A percentile compares a stretch with the other conserved stretches of the same genome.
Evolutionary conservation across 2,329 filamentous ascomycete species (phyloP).

Genomic region (Arachnopeziza araneosa): DNA sequence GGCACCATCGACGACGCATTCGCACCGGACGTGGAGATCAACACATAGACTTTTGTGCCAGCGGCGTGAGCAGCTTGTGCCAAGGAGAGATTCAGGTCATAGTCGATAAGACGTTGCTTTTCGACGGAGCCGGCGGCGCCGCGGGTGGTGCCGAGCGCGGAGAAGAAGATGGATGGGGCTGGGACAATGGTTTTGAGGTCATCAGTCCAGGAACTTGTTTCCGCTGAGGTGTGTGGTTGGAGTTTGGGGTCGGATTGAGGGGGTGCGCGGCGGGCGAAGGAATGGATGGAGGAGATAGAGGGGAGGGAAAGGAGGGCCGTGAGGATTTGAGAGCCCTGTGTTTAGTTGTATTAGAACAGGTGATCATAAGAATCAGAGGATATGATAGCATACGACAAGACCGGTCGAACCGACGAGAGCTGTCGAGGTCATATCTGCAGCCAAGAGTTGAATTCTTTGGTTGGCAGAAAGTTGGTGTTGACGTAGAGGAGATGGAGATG

Average conservation of each 20-base stretch:
- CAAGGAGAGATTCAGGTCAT: slow-evolving; percentile 77
- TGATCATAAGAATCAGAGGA: too few species aligned
- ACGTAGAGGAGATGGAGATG: background rate
- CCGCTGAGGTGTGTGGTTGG: slow-evolving; percentile 58
- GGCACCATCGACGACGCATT: slow-evolving; percentile 47
- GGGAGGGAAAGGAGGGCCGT: slow-evolving; percentile 51
- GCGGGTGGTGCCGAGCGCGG: slow-evolving; percentile 74
- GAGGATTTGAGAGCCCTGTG: slow-evolving; percentile 66
- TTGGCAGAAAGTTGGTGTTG: background rate
- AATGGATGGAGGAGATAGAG: slow-evolving; percentile 44
- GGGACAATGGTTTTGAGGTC: slow-evolving; percentile 51
- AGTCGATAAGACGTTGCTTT: slow-evolving; percentile 81
- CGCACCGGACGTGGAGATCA: slow-evolving; percentile 35
- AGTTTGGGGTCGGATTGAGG: slow-evolving; percentile 50
- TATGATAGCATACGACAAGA: slow-evolving; percentile 38
- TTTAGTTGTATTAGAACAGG: too few species aligned
- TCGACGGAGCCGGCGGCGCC: slow-evolving; percentile 68
- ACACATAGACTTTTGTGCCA: slow-evolving; percentile 62
- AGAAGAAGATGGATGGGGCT: slow-evolving; percentile 62
- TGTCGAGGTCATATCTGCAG: slow-evolving; percentile 37
- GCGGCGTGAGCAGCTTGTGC: slow-evolving; percentile 68
- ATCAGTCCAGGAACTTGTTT: slow-evolving; percentile 63
- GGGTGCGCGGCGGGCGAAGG: slow-evolving; percentile 62
- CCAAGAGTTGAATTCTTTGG: background rate
- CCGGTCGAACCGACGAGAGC: slow-evolving; percentile 42